These are phyloP conservation scores for Talaromyces sp. DNA, from an alignment of 2,329 filamentous ascomycete genomes.

Conservation along the genomic window DNA sequence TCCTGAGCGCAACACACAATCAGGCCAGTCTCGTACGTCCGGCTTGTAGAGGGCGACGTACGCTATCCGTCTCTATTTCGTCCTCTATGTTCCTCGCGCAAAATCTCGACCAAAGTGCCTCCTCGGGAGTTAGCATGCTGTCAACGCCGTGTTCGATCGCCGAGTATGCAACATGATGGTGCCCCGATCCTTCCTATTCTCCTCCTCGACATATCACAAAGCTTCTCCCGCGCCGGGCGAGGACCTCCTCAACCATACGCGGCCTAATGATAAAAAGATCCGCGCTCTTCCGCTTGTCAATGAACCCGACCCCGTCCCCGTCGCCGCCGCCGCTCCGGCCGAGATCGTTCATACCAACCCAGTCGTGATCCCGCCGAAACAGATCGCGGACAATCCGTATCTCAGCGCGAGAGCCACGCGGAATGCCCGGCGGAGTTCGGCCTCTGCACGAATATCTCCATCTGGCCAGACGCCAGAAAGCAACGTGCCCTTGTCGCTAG, in stretches of 20 bases:
- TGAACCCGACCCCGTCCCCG: slow-evolving; percentile 13
- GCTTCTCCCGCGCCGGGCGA: slow-evolving; percentile 12
- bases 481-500: slow-evolving; percentile 51
- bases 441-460: slow-evolving; percentile 18
- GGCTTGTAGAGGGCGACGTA: background rate
- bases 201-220: slow-evolving; percentile 24
- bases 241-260: slow-evolving; percentile 10
- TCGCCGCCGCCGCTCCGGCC: slow-evolving; percentile 7
- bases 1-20: background rate
- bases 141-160: slow-evolving; percentile 7
- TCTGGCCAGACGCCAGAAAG: slow-evolving; percentile 27
- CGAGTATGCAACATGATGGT: slow-evolving; percentile 34
- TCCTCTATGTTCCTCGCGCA: slow-evolving; percentile 35
- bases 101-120: slow-evolving; percentile 36
- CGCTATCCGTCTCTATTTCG: background rate
- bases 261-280: slow-evolving; percentile 6
- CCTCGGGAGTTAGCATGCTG: slow-evolving; percentile 24
- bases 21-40: background rate
- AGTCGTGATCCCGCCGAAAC: slow-evolving; percentile 32
- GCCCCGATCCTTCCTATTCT: slow-evolving; percentile 34
- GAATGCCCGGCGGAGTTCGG: slow-evolving; percentile 14
- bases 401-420: slow-evolving; percentile 13
- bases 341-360: slow-evolving; percentile 23
- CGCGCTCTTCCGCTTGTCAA: slow-evolving; percentile 12
- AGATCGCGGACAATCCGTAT: slow-evolving; percentile 14